These are phyloP conservation scores for Fraxinus anomala DNA, from an alignment of 257 asterid genomes.

Conservation along the genomic window DNA sequence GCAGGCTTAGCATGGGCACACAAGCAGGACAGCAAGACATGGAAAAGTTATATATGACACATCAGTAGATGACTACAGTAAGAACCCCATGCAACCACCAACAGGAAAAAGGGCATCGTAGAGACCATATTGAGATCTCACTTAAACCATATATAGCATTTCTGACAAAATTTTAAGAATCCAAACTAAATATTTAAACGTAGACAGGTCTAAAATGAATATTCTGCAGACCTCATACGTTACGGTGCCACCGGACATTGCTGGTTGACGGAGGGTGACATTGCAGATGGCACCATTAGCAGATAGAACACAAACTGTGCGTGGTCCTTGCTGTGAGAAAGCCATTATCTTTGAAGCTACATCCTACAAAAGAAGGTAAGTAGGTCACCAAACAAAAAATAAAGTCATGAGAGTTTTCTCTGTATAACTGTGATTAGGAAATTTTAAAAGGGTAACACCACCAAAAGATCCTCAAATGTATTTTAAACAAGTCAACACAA, in stretches of 20 bases:
- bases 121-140: not conserved
- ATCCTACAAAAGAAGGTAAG: conserved; percentile 54
- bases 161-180: not conserved
- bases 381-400: conserved; percentile 19
- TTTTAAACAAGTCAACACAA: not conserved
- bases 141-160: not conserved
- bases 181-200: not conserved
- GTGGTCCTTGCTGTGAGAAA: conserved; percentile 92
- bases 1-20: not conserved
- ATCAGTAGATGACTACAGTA: not conserved
- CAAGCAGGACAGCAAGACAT: not conserved
- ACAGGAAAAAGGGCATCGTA: not conserved
- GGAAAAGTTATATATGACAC: not conserved
- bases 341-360: conserved; percentile 70
- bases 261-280: conserved; percentile 77
- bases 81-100: not conserved
- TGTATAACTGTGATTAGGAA: not conserved
- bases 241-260: conserved; percentile 74
- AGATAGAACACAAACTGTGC: conserved; percentile 78
- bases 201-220: not conserved
- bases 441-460: not conserved
- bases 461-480: not conserved
- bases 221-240: conserved; percentile 70
- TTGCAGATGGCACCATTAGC: conserved; percentile 81
- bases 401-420: not conserved